Base-by-base conservation (phyloP, 306 rosid species). In the Crotalaria pallida region DNA sequence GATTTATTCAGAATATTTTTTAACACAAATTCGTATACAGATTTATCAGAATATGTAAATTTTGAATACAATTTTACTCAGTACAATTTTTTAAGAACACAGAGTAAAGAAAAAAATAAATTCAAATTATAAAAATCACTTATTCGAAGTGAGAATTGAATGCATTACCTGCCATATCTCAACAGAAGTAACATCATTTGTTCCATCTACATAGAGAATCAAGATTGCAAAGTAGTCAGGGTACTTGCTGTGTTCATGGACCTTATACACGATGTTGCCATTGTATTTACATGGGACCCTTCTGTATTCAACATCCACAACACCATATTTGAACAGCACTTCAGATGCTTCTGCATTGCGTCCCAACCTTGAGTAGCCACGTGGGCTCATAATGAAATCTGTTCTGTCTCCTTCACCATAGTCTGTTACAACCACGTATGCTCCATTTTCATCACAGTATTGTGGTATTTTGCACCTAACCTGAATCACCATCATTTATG, bases 151-250 rank as follows among this genome's bases (percentile, higher is more conserved):
- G 31, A 27, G 31, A 27, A 27, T 27, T 27, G 5, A 3, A 27
- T 27, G n/a, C n/a, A n/a, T n/a, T 75, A 89, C 97, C 89, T 49
- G 80, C 82, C 76, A 88, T n/a, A 84, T 4, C 57, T 90, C 80
- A 13, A 84, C 80, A 15, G 79, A 78, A 2, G 65, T 71, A 81
- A 90, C 57, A 23, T 93, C 97, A 10, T 81, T 52, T 68, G 19
- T 45, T 49, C 96, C 97, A 3, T 36, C 83, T 0, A 83, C 88
- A 38, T 85, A 65, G 22, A 80, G 67, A 26, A 83, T 2, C 2
- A 52, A n/a, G 0, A 88, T 9, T 5, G 97, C 89, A 18, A 90
- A 69, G 76, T 93, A 93, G 0, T 29, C 19, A 1, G 98, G 98
- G 56, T 8, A 68, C 1, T 6, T 73, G 82, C 97, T 93, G 0